Evolutionary conservation across 148 eudicot genomes (phyloP).

Genomic region (Rheum nobile): DNA sequence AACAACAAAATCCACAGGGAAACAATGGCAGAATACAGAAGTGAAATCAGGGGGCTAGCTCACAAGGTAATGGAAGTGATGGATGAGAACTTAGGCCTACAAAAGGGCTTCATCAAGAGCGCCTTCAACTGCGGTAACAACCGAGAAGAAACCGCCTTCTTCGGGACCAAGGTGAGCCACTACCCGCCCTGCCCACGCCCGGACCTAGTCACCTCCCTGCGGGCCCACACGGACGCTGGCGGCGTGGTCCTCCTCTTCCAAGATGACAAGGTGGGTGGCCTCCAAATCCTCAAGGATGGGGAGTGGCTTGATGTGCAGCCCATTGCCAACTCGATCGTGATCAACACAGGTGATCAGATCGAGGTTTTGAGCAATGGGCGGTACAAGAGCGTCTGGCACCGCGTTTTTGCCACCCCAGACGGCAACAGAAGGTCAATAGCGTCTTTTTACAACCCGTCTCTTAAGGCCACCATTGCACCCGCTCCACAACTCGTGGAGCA

Average conservation of each 20-base stretch:
- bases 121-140: slow-evolving; percentile 35
- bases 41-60: slow-evolving; percentile 52
- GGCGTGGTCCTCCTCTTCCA: slow-evolving; percentile 83
- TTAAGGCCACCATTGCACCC: slow-evolving; percentile 59
- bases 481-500: slow-evolving; percentile 36
- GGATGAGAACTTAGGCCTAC: slow-evolving; percentile 87
- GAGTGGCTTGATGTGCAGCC: slow-evolving; percentile 81
- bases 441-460: slow-evolving; percentile 74
- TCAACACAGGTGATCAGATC: slow-evolving; percentile 88
- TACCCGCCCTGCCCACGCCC: slow-evolving; percentile 91
- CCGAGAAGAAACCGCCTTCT: slow-evolving; percentile 38
- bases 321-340: slow-evolving; percentile 51
- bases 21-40: slow-evolving; percentile 67
- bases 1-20: slow-evolving; percentile 32
- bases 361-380: slow-evolving; percentile 82
- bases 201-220: slow-evolving; percentile 45
- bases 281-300: slow-evolving; percentile 68
- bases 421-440: slow-evolving; percentile 80
- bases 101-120: slow-evolving; percentile 60
- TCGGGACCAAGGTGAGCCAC: slow-evolving; percentile 92
- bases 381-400: slow-evolving; percentile 89
- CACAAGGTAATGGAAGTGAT: slow-evolving; percentile 64
- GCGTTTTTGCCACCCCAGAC: slow-evolving; percentile 31
- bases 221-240: slow-evolving; percentile 96
- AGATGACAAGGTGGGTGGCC: slow-evolving; percentile 59